Base-by-base conservation (phyloP, 768 basidiomycete genomes). In the Leucocoprinus sp. region DNA sequence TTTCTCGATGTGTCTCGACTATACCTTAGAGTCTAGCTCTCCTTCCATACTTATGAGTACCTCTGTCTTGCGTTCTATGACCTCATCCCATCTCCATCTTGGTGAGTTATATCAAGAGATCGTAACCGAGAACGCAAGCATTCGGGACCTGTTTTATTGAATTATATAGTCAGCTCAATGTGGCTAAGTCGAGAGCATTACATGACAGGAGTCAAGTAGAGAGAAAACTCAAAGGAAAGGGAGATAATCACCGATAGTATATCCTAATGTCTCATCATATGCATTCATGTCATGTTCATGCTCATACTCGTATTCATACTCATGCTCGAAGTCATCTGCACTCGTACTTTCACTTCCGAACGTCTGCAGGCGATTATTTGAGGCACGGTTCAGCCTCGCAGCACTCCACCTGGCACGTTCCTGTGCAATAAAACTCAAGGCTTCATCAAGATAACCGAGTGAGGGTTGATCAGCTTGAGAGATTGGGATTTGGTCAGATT, bases 341-440 rank as follows among this genome's bases (percentile, higher is more conserved):
- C 26, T 27, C 26, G 26, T 14, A 14, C 6, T 12, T 26, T 47
- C 45, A 21, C 17, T 21, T n/a, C n/a, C n/a, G 21, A 12, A 9
- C 19, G 24, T 29, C 14, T 34, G 28, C 9, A 19, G 22, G 22
- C 21, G 9, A 17, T 8, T 7, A 17, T 22, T 23, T n/a, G 27
- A 21, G 12, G 37, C 36, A 27, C 44, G 44, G 2, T 48, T 58
- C 0, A 59, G 55, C 7, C 66, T 66, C 33, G 61, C 59, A n/a
- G 78, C 80, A 35, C 67, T 72, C 51, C 76, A 69, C 50, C 71
- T 69, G 27, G 75, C 78, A 44, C 83, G 70, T 58, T 89, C 86
- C 7, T 76, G 77, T 34, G 80, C 82, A 40, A 89, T 70, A 50
- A 87, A 90, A n/a, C 74, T 75, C 11, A 90, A 68, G 0, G 83